Evolutionary conservation across 176 grass and related monocot genomes (phyloP).

Genomic region (Carex pumila): DNA sequence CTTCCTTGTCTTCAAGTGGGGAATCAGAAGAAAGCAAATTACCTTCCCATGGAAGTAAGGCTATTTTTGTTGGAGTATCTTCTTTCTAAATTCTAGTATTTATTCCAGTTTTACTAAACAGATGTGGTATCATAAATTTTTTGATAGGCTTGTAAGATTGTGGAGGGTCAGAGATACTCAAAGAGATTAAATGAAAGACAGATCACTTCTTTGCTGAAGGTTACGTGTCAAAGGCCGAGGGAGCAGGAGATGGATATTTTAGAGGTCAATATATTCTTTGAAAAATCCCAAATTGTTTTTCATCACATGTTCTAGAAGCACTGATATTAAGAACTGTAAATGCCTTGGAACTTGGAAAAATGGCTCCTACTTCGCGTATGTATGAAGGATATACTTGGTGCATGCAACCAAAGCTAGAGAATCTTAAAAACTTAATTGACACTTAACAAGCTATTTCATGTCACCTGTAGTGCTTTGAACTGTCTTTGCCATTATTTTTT

Average conservation of each 20-base stretch:
- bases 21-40: constrained; percentile 98
- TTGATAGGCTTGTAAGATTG: constrained; percentile 88
- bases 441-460: neutral
- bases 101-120: neutral
- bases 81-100: neutral
- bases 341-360: neutral
- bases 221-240: constrained; percentile 95
- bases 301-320: neutral
- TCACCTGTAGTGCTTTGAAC: neutral
- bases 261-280: constrained; percentile 40
- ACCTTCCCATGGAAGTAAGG: constrained; percentile 91
- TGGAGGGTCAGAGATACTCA: constrained; percentile 96
- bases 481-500: neutral
- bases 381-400: neutral
- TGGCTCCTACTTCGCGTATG: neutral
- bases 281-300: neutral
- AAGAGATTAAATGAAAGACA: constrained; percentile 99
- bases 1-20: constrained; percentile 98
- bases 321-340: neutral
- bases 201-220: constrained; percentile 93
- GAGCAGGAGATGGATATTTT: constrained; percentile 97
- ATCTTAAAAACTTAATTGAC: neutral
- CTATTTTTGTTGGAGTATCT: neutral
- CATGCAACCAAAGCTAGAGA: neutral
- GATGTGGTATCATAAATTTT: neutral